These are phyloP conservation scores for Hibiscus mutabilis DNA, from an alignment of 345 rosid species.

Conservation along the genomic window DNA sequence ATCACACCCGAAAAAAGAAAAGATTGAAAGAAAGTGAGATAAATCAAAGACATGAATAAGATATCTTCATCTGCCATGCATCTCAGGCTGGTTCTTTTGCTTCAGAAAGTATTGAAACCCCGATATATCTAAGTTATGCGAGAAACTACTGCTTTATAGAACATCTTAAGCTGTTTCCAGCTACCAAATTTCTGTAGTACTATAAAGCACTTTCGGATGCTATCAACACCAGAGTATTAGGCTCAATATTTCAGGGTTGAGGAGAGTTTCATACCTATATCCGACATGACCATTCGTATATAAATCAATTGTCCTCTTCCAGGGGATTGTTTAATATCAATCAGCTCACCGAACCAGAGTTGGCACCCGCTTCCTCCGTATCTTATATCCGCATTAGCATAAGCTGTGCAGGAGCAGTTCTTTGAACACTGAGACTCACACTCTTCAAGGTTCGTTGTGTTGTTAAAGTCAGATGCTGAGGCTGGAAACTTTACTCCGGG, in stretches of 20 bases:
- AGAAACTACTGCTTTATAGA: background rate
- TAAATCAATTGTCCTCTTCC: slow-evolving; percentile 20
- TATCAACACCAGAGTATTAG: background rate
- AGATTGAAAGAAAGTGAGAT: background rate
- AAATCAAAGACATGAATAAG: background rate
- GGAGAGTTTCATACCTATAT: slow-evolving; percentile 7
- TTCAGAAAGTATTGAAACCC: background rate
- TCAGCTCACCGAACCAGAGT: slow-evolving; percentile 30
- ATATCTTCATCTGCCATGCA: background rate
- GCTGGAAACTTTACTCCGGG: slow-evolving; percentile 40
- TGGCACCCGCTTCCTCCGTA: slow-evolving; percentile 39
- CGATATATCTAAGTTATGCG: background rate
- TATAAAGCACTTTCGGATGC: background rate
- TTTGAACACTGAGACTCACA: slow-evolving; percentile 29
- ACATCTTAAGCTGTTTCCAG: background rate
- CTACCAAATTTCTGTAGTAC: background rate
- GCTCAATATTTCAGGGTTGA: background rate
- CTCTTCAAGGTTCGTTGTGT: slow-evolving; percentile 20
- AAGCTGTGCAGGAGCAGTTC: slow-evolving; percentile 53
- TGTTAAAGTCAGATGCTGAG: slow-evolving; percentile 18
- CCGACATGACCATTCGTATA: slow-evolving; percentile 26
- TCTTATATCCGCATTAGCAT: slow-evolving; percentile 28
- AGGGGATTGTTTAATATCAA: slow-evolving; percentile 26
- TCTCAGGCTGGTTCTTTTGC: background rate
- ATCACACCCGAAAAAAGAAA: background rate